Percentiles rank a stretch among this genome's conserved stretches.
These are phyloP conservation scores for Dianthus caryophyllus DNA, from an alignment of 148 eudicot species.

Conservation along the genomic window DNA sequence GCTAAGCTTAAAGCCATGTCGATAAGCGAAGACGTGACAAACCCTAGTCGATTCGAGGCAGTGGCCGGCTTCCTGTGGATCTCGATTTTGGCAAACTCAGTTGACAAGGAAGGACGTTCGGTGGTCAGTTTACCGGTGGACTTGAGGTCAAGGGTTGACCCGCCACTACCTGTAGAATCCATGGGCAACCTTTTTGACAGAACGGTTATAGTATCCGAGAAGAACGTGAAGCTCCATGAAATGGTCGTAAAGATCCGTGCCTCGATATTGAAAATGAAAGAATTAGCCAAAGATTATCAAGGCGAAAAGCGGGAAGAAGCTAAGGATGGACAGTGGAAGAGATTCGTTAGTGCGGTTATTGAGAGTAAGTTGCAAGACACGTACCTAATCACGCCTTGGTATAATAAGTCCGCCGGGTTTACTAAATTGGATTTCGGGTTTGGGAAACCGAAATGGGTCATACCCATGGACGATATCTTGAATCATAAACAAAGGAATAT, in stretches of 20 bases:
- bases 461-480: neutral
- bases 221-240: neutral
- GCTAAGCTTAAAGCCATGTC: no score
- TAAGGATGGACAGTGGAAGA: no score
- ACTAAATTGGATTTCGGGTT: constrained; percentile 4
- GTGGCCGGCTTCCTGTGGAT: neutral
- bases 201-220: neutral
- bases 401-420: neutral
- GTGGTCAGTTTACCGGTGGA: neutral
- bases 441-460: neutral
- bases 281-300: no score
- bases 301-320: no score
- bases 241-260: neutral
- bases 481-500: neutral
- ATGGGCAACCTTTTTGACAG: constrained; percentile 1
- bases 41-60: no score
- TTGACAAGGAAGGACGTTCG: neutral
- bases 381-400: no score
- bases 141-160: neutral
- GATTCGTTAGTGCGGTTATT: no score
- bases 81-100: neutral
- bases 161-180: neutral
- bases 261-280: neutral
- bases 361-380: neutral
- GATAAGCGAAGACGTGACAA: neutral